Evolutionary conservation across 2,329 filamentous ascomycete species (phyloP).

Genomic region (Phaeomoniella chlamydospora): DNA sequence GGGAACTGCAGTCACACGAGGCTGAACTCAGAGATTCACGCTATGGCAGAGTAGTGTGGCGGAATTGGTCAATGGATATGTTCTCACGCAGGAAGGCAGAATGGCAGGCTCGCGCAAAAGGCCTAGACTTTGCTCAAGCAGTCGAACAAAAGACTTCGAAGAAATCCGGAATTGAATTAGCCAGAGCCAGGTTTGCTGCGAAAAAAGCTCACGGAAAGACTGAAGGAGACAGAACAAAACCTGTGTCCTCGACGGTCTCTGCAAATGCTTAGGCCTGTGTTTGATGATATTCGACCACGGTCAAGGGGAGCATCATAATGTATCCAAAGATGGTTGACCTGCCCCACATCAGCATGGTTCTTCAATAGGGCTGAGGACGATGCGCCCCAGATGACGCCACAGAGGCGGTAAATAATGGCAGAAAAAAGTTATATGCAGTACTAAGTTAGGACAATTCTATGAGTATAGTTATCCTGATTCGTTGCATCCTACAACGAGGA

Average conservation of each 20-base stretch:
- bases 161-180: constrained; percentile 41
- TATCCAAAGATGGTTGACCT: too few species aligned
- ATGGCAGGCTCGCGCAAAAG: constrained; percentile 50
- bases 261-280: constrained; percentile 7
- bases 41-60: constrained; percentile 54
- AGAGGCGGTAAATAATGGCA: constrained; percentile 1
- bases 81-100: constrained; percentile 49
- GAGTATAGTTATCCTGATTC: too few species aligned
- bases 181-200: constrained; percentile 40
- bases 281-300: too few species aligned
- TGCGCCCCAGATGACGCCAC: background rate
- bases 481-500: too few species aligned
- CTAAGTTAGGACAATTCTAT: too few species aligned
- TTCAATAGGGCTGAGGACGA: too few species aligned
- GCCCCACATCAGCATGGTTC: too few species aligned
- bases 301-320: too few species aligned
- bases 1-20: constrained; percentile 47
- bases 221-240: constrained; percentile 9
- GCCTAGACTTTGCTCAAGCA: constrained; percentile 19
- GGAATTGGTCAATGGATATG: constrained; percentile 61
- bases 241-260: constrained; percentile 4
- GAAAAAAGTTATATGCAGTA: background rate
- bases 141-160: constrained; percentile 11
- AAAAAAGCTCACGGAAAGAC: constrained; percentile 16
- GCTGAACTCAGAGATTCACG: constrained; percentile 47